Evolutionary conservation across 768 basidiomycete genomes (phyloP), one percentile per base, ranked within the genome.

Genomic region (Hericium coralloides): DNA sequence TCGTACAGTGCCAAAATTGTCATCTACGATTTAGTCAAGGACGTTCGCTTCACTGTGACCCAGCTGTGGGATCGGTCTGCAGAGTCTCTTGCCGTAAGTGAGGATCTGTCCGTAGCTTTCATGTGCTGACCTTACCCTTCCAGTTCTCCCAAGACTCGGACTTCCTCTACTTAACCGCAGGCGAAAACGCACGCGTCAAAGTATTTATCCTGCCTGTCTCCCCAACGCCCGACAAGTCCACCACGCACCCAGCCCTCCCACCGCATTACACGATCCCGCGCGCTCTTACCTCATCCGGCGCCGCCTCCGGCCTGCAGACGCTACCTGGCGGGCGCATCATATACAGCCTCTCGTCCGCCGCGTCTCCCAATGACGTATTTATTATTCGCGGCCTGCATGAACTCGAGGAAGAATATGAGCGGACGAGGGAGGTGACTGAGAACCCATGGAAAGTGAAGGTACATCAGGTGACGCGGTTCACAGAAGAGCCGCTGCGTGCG

Each of bases 51-150:
- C 65, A 89, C 85, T 0, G 72, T 92, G 53, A 90, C 91, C 0
- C 84, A 90, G 63, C 66, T 76, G 39, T 98, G 94, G 95, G 92
- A 97, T 67, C 81, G 89, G 23, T 89, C 89, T 36, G 83, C 89
- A 0, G 78, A 75, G 60, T 67, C 76, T 36, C 66, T 90, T 18
- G 74, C 77, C 31, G 87, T 88, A 68, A 63, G 84, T 59, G 31
- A 31, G 31, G 6, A 31, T 14, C 20, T 43, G 4, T 23, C 31
- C 18, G 41, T 31, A 37, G 23, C 17, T 36, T 22, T 12, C 15
- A n/a, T 12, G 25, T 31, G 15, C 12, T 38, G 36, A 20, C 39
- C 3, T 18, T 31, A 43, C 26, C 18, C 14, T 55, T 41, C 2
- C 52, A 92, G 90, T 95, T 92, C 76, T 85, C 88, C 2, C 74